Percentiles rank a stretch among this genome's conserved stretches.
phyloP scores from a whole-genome alignment of 2,329 filamentous ascomycete species.

The Ustilaginoidea virens region DNA sequence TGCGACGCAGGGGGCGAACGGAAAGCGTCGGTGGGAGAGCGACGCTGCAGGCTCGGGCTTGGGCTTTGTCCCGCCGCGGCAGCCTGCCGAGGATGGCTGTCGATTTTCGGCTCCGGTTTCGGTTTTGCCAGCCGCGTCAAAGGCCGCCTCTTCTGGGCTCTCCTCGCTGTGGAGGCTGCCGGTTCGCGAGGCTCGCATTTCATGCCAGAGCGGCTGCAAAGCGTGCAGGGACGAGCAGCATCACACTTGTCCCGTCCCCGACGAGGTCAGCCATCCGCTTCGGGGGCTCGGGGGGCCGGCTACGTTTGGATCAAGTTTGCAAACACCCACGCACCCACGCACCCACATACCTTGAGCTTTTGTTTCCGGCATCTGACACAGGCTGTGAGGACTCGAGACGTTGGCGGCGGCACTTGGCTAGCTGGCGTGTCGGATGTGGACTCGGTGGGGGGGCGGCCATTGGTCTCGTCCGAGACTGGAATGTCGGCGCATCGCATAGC shows the following conservation, averaged over 20 bases:
- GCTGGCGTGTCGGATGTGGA: no score
- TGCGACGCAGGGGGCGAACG: not conserved
- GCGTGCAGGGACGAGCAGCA: slow-evolving; percentile 2
- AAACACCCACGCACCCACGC: no score
- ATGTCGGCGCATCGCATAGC: no score
- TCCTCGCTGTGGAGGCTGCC: not conserved
- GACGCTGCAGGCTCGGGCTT: not conserved
- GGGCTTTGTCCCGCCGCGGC: not conserved
- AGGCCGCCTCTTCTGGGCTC: not conserved
- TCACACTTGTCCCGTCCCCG: no score
- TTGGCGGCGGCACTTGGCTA: not conserved
- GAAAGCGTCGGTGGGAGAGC: not conserved
- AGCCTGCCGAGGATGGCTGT: not conserved
- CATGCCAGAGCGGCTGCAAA: slow-evolving; percentile 3
- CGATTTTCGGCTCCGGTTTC: no score
- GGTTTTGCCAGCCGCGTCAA: not conserved
- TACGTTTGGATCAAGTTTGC: no score
- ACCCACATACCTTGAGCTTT: slow-evolving; percentile 2
- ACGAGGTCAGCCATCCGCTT: no score
- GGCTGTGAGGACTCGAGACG: slow-evolving; percentile 1
- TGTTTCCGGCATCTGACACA: slow-evolving; percentile 4
- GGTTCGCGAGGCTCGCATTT: slow-evolving; percentile 2
- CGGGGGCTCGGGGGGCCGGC: no score
- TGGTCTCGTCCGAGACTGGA: no score
- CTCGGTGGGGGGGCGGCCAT: no score